phyloP scores from a whole-genome alignment of 257 asterid species.

The Phtheirospermum japonicum region DNA sequence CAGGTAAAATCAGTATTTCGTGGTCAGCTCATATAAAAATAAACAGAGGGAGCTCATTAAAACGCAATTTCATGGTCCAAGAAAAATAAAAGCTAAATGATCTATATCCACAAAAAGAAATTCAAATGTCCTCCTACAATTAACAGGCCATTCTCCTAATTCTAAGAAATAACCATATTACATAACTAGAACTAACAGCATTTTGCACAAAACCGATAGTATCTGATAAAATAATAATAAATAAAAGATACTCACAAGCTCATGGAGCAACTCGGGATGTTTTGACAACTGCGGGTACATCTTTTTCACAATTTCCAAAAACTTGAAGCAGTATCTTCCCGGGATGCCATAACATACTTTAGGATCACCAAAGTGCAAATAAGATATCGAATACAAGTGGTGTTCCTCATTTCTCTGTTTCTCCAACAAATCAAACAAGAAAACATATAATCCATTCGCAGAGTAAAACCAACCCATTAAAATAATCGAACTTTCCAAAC shows the following conservation, averaged over 20 bases:
- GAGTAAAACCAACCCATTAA: not conserved
- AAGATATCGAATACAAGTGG: constrained; percentile 67
- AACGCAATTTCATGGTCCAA: too few species aligned
- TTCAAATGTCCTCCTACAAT: not conserved
- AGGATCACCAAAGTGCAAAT: constrained; percentile 69
- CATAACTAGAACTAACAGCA: too few species aligned
- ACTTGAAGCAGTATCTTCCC: constrained; percentile 53
- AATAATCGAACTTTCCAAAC: constrained; percentile 1
- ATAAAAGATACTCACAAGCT: constrained; percentile 47
- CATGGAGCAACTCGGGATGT: constrained; percentile 57
- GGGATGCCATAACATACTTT: constrained; percentile 78
- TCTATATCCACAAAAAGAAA: too few species aligned
- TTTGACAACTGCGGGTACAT: constrained; percentile 44
- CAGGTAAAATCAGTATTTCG: too few species aligned
- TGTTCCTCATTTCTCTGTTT: constrained; percentile 75
- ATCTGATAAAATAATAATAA: not conserved
- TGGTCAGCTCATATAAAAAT: not conserved
- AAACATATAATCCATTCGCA: constrained; percentile 20
- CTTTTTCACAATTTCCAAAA: constrained; percentile 57
- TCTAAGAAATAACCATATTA: not conserved
- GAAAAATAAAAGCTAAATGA: too few species aligned
- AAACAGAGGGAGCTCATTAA: not conserved
- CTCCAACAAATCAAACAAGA: constrained; percentile 33
- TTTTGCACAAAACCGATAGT: not conserved
- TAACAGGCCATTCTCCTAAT: constrained; percentile 4